Evolutionary conservation across 352 stramenopile species (phyloP).

Genomic region (Phytophthora syringae): DNA sequence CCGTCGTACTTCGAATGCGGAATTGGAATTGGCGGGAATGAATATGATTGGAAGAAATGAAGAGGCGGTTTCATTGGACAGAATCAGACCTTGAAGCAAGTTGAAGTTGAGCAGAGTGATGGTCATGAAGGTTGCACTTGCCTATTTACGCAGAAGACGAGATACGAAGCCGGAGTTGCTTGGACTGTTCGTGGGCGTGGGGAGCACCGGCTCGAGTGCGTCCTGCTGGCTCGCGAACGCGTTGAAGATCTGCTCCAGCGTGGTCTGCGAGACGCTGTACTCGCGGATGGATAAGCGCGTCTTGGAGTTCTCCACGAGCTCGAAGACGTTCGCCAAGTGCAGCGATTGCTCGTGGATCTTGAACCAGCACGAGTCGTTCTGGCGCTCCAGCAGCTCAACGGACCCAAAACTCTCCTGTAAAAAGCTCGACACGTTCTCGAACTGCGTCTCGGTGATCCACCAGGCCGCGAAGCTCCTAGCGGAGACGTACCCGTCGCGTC

Average conservation of each 20-base stretch:
- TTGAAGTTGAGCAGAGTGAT: not conserved
- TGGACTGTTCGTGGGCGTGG: conserved; percentile 18
- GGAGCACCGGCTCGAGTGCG: conserved; percentile 35
- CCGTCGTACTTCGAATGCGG: not conserved
- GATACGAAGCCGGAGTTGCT: conserved; percentile 20
- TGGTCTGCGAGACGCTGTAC: conserved; percentile 91
- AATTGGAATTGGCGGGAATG: not conserved
- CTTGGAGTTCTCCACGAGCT: conserved; percentile 59
- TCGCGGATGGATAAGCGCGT: conserved; percentile 66
- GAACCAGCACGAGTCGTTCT: conserved; percentile 76
- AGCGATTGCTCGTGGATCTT: conserved; percentile 51
- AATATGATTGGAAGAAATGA: conserved; percentile 28
- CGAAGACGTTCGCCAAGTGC: conserved; percentile 76
- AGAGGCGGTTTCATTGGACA: conserved; percentile 14
- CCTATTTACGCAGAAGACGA: conserved; percentile 10
- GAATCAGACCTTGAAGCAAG: not conserved
- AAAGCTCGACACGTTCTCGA: conserved; percentile 47
- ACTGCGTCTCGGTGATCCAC: conserved; percentile 67
- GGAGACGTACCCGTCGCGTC: conserved; percentile 52
- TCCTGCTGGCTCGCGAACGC: conserved; percentile 83
- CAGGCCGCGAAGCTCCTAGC: conserved; percentile 53
- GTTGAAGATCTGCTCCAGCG: conserved; percentile 94
- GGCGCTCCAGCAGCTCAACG: conserved; percentile 59
- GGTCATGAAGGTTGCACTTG: not conserved
- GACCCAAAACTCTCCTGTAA: conserved; percentile 48